Evolutionary conservation across 2,329 filamentous ascomycete species (phyloP).

Genomic region (Xylogone sp.): DNA sequence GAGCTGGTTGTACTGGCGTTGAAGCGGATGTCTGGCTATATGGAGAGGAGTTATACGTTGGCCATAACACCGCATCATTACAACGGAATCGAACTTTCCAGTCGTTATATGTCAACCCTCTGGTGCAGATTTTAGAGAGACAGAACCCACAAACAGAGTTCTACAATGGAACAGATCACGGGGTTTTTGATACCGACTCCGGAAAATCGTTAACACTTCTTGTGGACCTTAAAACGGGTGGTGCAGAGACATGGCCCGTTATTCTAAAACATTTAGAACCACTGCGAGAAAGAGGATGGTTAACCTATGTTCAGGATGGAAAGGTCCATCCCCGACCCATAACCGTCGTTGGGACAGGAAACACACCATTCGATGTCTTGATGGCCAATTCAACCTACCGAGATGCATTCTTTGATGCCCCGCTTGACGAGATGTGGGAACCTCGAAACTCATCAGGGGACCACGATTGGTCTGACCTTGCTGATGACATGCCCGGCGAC

Average conservation of each 20-base stretch:
- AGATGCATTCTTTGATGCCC: slow-evolving; percentile 66
- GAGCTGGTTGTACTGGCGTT: slow-evolving; percentile 56
- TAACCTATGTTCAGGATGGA: slow-evolving; percentile 49
- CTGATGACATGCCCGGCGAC: slow-evolving; percentile 6
- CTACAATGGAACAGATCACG: slow-evolving; percentile 40
- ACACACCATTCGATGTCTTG: slow-evolving; percentile 54
- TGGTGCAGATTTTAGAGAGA: slow-evolving; percentile 52
- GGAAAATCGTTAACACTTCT: slow-evolving; percentile 56
- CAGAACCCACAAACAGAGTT: slow-evolving; percentile 48
- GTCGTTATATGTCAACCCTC: slow-evolving; percentile 61
- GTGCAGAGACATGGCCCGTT: slow-evolving; percentile 45
- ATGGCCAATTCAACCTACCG: slow-evolving; percentile 48
- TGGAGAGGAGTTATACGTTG: slow-evolving; percentile 55
- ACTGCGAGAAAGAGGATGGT: slow-evolving; percentile 54
- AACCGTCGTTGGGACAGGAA: slow-evolving; percentile 67
- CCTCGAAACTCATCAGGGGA: slow-evolving; percentile 8
- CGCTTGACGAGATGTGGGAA: slow-evolving; percentile 43
- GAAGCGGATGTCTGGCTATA: slow-evolving; percentile 69
- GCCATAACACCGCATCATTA: slow-evolving; percentile 55
- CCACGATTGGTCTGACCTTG: slow-evolving; percentile 4
- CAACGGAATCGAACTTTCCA: slow-evolving; percentile 53
- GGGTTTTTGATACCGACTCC: slow-evolving; percentile 53
- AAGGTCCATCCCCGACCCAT: slow-evolving; percentile 51
- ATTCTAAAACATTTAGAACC: slow-evolving; percentile 54
- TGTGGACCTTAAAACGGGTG: slow-evolving; percentile 65